Base-by-base conservation (phyloP, 768 basidiomycete species). In the Mycena albidolilacea region DNA sequence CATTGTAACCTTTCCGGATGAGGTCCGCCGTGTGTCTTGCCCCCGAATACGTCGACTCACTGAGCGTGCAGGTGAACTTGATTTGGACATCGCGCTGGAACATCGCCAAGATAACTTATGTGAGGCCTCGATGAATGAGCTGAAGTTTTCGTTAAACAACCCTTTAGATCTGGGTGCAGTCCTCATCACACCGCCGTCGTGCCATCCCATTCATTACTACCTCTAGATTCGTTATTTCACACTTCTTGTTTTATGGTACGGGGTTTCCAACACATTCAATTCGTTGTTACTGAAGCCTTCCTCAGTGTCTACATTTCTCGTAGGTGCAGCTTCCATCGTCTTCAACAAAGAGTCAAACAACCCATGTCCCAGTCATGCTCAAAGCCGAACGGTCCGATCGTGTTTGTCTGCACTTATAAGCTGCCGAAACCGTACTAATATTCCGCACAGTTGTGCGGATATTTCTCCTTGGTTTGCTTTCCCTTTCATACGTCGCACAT, bases 191-290 rank as follows among this genome's bases (percentile, higher is more conserved):
- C 7, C n/a, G 5, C 48, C n/a, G 23, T 54, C 23, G 52, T 11
- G 12, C 44, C 46, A 9, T 37, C 14, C 38, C 23, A 44, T 38
- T 54, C 23, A 35, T 17, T 3, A 38, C 19, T 2, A 5, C 12
- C 23, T 39, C 11, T 57, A 71, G 70, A 71, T 71, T 43, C 70
- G 70, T n/a, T 66, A 71, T 55, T 71, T 71, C 39, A 71, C 70
- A 17, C 46, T 71, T 7, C 7, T 71, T 37, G 70, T 35, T 5
- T 60, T 64, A 23, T 57, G 15, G 69, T 70, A 48, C 7, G 39
- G 9, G 5, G 15, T 48, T 54, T 41, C 17, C 7, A 21, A 14
- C 44, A 11, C 21, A 23, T 1, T 38, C 10, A 7, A 17, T 7
- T 50, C 10, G 17, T 7, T 11, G 21, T 64, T 30, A n/a, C 46